Evolutionary conservation across 352 stramenopile species (phyloP), one percentile per base, ranked within the genome.

Genomic region (Globisporangium rhizosaccharum): DNA sequence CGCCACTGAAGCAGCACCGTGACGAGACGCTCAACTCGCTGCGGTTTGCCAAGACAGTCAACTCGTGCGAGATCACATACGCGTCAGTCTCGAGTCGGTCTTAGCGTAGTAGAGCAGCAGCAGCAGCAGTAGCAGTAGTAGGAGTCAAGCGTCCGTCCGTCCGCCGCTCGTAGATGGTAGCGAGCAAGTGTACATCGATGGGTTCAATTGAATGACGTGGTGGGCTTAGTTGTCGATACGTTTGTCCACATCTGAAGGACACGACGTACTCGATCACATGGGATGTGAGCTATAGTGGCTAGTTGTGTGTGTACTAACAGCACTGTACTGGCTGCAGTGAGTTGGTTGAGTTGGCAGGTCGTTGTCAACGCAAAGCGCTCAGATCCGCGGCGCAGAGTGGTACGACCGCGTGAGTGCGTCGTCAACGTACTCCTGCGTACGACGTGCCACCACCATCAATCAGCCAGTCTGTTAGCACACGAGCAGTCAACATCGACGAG

Each of bases 11-110:
- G 1, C 67, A 83, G 52, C 79, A 95, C 46, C 80, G 85, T 12
- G 79, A 94, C 52, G 87, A 96, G 59, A 92, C 81, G 41, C 72
- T 95, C 9, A 94, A 94, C 66, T 94, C 86, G 2, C 67, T 96
- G 23, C 79, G 87, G 2, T 96, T 96, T 44, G 87, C 87, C 18
- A 92, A 94, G 70, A 93, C 82, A 25, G 87, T 94, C 33, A 93
- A 94, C 66, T 87, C 83, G 46, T 96, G 87, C 67, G 86, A 93
- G 61, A 90, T 94, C 45, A 72, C 85, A 17, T 86, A 80, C 48
- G 68, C 81, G 1, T 87, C 77, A 26, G 76, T 85, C 64, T 76
- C 72, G 25, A 82, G 47, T 62, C 70, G 77, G 15, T 62, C 55
- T 5, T 67, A 47, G 36, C n/a, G 10, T 8, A 23, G 23, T 49